These are phyloP conservation scores for Nidularia sp. DNA, from an alignment of 768 basidiomycete species.

Conservation along the genomic window DNA sequence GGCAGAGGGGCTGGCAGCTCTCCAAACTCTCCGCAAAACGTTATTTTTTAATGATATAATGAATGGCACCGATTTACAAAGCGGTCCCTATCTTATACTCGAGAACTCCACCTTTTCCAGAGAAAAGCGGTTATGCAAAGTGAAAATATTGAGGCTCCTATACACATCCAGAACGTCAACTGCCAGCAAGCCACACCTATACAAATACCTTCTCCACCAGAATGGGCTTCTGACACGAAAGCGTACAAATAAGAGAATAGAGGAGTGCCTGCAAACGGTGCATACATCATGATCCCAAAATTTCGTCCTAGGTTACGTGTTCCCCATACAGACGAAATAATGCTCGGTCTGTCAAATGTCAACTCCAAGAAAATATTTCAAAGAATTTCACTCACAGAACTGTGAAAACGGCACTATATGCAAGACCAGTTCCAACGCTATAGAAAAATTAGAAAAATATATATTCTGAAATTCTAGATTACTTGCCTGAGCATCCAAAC, in stretches of 20 bases:
- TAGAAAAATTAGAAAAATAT: slow-evolving; percentile 4
- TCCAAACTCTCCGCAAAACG: no score
- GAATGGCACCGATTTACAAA: not conserved
- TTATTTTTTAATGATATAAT: not conserved
- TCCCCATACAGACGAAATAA: slow-evolving; percentile 73
- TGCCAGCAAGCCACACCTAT: slow-evolving; percentile 61
- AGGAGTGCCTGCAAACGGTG: slow-evolving; percentile 73
- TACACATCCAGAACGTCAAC: slow-evolving; percentile 56
- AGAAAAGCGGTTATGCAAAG: slow-evolving; percentile 41
- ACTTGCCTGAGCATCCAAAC: slow-evolving; percentile 72
- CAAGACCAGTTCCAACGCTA: slow-evolving; percentile 63
- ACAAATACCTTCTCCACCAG: slow-evolving; percentile 42
- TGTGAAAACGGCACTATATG: slow-evolving; percentile 71
- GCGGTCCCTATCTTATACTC: slow-evolving; percentile 29
- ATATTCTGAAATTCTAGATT: not conserved
- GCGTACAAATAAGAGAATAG: slow-evolving; percentile 80
- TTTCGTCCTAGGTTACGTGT: slow-evolving; percentile 67
- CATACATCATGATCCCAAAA: slow-evolving; percentile 70
- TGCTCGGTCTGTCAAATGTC: slow-evolving; percentile 45
- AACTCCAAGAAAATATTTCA: not conserved
- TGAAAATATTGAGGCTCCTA: slow-evolving; percentile 38
- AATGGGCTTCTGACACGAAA: slow-evolving; percentile 52
- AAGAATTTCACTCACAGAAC: slow-evolving; percentile 48
- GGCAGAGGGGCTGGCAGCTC: no score
- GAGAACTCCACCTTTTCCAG: slow-evolving; percentile 62